Percentiles rank a stretch among this genome's conserved stretches.
phyloP scores from a whole-genome alignment of 2,329 filamentous ascomycete species.

The Proliferodiscus dingleyae region DNA sequence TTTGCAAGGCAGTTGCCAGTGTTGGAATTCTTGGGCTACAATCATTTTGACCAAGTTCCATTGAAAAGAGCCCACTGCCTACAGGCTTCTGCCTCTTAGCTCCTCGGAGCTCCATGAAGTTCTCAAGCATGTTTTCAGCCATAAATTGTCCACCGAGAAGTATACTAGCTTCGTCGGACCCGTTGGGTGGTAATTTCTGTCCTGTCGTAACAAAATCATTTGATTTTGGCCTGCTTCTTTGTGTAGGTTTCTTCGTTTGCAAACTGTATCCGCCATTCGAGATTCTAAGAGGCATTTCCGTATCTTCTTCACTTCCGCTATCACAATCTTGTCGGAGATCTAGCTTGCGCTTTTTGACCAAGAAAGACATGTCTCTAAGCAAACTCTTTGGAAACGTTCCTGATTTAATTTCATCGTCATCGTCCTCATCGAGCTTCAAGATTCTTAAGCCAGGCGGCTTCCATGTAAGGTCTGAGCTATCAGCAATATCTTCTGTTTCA shows the following conservation, averaged over 20 bases:
- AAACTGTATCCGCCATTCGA: background rate
- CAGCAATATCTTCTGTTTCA: conserved; percentile 27
- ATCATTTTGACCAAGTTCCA: background rate
- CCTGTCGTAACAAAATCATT: conserved; percentile 1
- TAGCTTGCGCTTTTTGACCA: conserved; percentile 38
- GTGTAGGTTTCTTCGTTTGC: background rate
- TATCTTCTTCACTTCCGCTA: conserved; percentile 1
- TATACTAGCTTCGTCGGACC: conserved; percentile 12
- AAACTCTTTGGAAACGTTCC: conserved; percentile 18
- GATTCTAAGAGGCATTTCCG: conserved; percentile 2
- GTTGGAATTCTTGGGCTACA: conserved; percentile 1
- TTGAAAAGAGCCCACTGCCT: conserved; percentile 27
- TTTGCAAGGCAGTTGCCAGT: background rate
- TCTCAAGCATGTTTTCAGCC: conserved; percentile 39
- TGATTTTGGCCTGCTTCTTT: conserved; percentile 1
- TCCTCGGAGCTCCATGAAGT: conserved; percentile 47
- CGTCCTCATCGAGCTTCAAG: conserved; percentile 36
- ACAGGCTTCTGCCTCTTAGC: conserved; percentile 27
- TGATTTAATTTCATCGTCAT: conserved; percentile 34
- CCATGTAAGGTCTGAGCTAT: conserved; percentile 40
- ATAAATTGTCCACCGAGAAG: conserved; percentile 33
- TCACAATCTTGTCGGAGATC: conserved; percentile 18
- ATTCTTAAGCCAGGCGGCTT: conserved; percentile 44
- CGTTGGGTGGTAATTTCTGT: conserved; percentile 22
- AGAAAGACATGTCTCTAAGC: conserved; percentile 31